Conservation (phyloP, 2,329 filamentous ascomycete species). For the Neocatenulostroma microsporum region DNA sequence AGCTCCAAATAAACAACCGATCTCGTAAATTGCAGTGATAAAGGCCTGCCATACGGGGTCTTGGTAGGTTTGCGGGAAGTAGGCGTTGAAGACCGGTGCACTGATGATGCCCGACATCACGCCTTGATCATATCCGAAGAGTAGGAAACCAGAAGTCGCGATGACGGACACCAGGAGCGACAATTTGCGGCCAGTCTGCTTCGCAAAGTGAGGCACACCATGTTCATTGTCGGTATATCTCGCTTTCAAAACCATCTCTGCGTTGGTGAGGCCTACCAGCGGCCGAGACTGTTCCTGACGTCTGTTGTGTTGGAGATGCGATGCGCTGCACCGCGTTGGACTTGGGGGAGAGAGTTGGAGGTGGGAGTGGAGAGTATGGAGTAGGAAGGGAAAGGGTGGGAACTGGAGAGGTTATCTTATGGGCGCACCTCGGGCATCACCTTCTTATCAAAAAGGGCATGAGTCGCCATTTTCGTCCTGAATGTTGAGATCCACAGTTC, state of each 20-base stretch:
- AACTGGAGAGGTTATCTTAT: too few species aligned
- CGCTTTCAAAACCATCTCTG: constrained; percentile 14
- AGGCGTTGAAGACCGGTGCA: constrained; percentile 26
- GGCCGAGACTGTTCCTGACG: neutral
- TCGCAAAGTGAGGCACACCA: constrained; percentile 45
- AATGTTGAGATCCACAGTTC: too few species aligned
- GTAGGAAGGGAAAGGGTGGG: too few species aligned
- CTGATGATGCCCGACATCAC: constrained; percentile 30
- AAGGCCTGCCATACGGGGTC: constrained; percentile 44
- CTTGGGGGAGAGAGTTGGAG: too few species aligned
- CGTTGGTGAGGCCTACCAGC: constrained; percentile 5
- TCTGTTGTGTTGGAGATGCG: too few species aligned
- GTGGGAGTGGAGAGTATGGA: too few species aligned
- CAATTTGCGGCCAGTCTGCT: constrained; percentile 51
- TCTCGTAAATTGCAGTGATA: constrained; percentile 47
- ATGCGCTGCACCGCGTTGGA: too few species aligned
- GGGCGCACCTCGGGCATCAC: too few species aligned
- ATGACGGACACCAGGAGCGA: constrained; percentile 53
- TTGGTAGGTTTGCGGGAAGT: constrained; percentile 33
- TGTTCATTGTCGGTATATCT: constrained; percentile 16
- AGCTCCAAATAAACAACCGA: constrained; percentile 41
- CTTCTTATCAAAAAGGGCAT: too few species aligned
- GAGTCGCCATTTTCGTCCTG: too few species aligned
- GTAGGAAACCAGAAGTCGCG: constrained; percentile 55
- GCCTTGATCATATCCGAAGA: constrained; percentile 17